Evolutionary conservation across 768 basidiomycete genomes (phyloP).

Genomic region (Tricholoma saponaceum): DNA sequence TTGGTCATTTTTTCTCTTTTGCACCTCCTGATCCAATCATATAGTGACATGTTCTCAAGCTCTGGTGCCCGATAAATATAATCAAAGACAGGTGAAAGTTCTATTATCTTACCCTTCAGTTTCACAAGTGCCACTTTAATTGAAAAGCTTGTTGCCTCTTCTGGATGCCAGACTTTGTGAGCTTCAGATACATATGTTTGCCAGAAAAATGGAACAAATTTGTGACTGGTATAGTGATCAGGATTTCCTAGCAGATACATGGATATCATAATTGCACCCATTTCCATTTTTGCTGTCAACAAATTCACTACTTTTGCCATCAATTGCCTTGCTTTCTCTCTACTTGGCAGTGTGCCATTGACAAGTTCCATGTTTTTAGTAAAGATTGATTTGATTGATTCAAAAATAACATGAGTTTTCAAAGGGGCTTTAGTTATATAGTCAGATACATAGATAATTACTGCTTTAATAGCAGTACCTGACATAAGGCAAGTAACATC

Average conservation of each 20-base stretch:
- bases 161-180: background rate
- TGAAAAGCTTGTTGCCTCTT: background rate
- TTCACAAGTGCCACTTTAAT: conserved; percentile 16
- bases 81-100: conserved; percentile 26
- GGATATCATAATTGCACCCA: conserved; percentile 32
- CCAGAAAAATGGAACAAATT: conserved; percentile 31
- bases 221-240: no score
- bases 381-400: conserved; percentile 22
- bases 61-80: conserved; percentile 25
- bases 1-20: conserved; percentile 4
- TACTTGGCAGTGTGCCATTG: conserved; percentile 3
- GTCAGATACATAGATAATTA: conserved; percentile 24
- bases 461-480: conserved; percentile 35
- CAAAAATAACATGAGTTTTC: conserved; percentile 35
- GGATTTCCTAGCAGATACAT: no score
- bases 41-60: conserved; percentile 16
- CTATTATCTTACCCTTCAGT: conserved; percentile 14
- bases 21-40: conserved; percentile 22
- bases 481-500: conserved; percentile 35
- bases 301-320: conserved; percentile 27
- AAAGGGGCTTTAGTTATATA: conserved; percentile 35
- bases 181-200: conserved; percentile 23
- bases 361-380: conserved; percentile 20
- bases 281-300: conserved; percentile 29
- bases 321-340: conserved; percentile 23